These are phyloP conservation scores for Penicillium samsonianum DNA, from an alignment of 495 filamentous ascomycete species.

Conservation along the genomic window DNA sequence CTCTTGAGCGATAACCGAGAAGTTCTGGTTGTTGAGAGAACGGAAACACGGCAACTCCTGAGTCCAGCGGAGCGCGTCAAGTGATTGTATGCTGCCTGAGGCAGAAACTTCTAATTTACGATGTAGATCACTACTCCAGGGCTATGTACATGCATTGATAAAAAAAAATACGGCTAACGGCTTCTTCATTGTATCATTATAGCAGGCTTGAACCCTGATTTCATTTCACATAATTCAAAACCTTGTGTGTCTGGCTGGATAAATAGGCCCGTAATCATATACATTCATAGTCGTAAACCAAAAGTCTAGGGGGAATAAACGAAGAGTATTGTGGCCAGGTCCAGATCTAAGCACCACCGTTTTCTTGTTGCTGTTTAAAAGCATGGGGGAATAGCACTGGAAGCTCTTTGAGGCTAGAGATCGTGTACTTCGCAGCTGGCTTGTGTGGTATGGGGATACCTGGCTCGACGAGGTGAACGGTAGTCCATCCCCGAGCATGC, in stretches of 20 bases:
- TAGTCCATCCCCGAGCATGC: constrained; percentile 74
- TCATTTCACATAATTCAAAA: background rate
- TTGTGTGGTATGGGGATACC: constrained; percentile 56
- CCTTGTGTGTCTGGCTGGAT: background rate
- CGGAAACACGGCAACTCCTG: constrained; percentile 19
- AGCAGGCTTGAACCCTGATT: background rate
- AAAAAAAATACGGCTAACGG: no score
- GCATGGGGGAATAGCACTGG: constrained; percentile 71
- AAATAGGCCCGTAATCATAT: constrained; percentile 8
- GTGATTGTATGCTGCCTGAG: constrained; percentile 24
- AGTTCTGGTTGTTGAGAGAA: constrained; percentile 21
- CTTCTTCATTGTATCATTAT: background rate
- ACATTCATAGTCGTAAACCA: constrained; percentile 14
- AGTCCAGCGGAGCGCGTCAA: constrained; percentile 24
- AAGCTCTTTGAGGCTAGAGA: constrained; percentile 72
- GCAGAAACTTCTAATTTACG: constrained; percentile 11
- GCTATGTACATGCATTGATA: background rate
- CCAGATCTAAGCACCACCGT: constrained; percentile 12
- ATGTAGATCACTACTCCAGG: background rate
- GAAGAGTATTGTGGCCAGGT: constrained; percentile 1
- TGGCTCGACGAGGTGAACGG: constrained; percentile 79
- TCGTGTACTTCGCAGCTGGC: constrained; percentile 65
- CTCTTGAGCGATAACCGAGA: constrained; percentile 15
- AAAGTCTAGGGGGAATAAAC: constrained; percentile 1
- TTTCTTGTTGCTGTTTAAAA: constrained; percentile 53